A percentile compares a stretch with the other conserved stretches of the same genome.
Evolutionary conservation across 2,329 filamentous ascomycete species (phyloP).

Genomic region (Exserohilum rostratum): DNA sequence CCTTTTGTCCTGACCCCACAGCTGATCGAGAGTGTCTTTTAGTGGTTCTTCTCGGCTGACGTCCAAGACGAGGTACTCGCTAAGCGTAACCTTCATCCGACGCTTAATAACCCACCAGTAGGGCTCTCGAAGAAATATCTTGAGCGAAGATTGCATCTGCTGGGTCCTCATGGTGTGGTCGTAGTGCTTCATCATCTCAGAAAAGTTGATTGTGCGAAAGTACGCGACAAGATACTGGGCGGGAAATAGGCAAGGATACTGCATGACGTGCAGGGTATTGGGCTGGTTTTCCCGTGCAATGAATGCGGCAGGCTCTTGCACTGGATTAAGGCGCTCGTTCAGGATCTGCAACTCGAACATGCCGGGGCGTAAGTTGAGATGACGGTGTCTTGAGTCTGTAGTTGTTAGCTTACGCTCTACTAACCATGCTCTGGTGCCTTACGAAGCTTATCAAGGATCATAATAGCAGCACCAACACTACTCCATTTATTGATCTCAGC

Average conservation of each 20-base stretch:
- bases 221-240: conserved; percentile 75
- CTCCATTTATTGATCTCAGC: conserved; percentile 72
- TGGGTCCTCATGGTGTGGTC: conserved; percentile 54
- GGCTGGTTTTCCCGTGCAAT: conserved; percentile 70
- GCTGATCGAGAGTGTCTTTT: conserved; percentile 71
- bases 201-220: conserved; percentile 87
- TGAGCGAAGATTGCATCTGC: conserved; percentile 36
- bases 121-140: conserved; percentile 29
- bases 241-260: conserved; percentile 81
- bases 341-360: conserved; percentile 79
- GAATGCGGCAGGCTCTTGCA: conserved; percentile 71
- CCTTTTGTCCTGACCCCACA: conserved; percentile 83
- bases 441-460: conserved; percentile 75
- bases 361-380: conserved; percentile 59
- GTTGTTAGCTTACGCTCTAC: conserved; percentile 14
- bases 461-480: conserved; percentile 76
- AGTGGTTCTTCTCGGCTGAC: conserved; percentile 52
- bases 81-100: conserved; percentile 43
- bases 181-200: conserved; percentile 80
- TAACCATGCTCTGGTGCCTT: conserved; percentile 3
- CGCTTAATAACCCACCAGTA: conserved; percentile 35
- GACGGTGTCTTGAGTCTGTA: conserved; percentile 27
- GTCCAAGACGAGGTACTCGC: conserved; percentile 52
- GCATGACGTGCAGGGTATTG: conserved; percentile 74
- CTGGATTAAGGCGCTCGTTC: conserved; percentile 74